Base-by-base conservation (phyloP, 805 yeast genomes). In the Kuraishia ogatae region DNA sequence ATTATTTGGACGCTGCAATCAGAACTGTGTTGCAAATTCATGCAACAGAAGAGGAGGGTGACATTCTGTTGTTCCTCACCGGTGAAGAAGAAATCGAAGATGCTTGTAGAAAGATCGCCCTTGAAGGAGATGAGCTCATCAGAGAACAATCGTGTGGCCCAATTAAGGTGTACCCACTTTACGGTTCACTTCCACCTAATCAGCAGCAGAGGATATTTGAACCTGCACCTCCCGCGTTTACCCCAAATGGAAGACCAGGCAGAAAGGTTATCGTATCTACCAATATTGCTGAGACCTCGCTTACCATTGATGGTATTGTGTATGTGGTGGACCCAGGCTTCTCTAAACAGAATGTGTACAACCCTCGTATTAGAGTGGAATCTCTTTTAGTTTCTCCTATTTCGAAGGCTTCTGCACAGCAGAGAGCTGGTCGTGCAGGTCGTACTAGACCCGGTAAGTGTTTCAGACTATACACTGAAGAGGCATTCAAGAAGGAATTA, bases 361-460 rank as follows among this genome's bases (percentile, higher is more conserved):
- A 93, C 68, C 98, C 99, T 53, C 81, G 97, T 70, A 89, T 93
- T 56, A 81, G 99, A 70, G 97, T 93, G 29, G 97, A 93, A 71
- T 90, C 97, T 0, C 76, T 93, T 62, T 77, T 93, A 54, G 98
- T 94, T 3, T 89, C 97, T 8, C 98, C 98, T 43, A 92, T 94
- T 59, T 92, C 98, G 11, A 92, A 91, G 72, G 99, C 99, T 0
- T 85, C 96, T 51, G 97, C 99, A 1, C 97, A 93, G 72, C 99
- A 93, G 72, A 83, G 99, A 72, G 98, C 98, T 39, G 99, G 99
- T 81, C 89, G 99, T 81, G 99, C 99, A 55, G 99, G 99, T 75
- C 93, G 99, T 82, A 93, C 97, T 6, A 83, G 97, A 65, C 97
- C 98, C 17, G 99, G 99, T 67, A 93, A 94, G 71, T 93, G 97